Evolutionary conservation across 208 protist genomes (phyloP), one percentile per base, ranked within the genome.

Genomic region (Jaenimonas drosophilae): DNA sequence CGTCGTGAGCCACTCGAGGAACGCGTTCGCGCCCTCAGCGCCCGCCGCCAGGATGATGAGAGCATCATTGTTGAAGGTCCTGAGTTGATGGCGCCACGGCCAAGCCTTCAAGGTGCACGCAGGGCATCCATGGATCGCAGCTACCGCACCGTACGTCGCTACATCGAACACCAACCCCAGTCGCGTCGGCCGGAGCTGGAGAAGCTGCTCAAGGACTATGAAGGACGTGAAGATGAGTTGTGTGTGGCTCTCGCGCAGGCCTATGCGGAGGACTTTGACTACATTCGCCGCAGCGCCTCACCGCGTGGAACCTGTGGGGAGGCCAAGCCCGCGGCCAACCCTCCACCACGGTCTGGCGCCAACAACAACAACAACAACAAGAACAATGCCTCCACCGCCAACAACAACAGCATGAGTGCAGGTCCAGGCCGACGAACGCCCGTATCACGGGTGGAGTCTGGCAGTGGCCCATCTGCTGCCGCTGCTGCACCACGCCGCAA

Each of bases 251-350:
- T 91, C 27, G 59, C 62, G 30, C 64, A 67, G 29, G 62, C 65
- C 20, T 87, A 84, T 56, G 61, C 68, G 25, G 68, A 85, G 11
- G 65, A 78, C 16, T 83, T 72, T 44, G 65, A 76, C n/a, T 40
- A 55, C 31, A 31, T 75, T 20, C 9, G 37, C 9, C 16, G 19
- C 30, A 34, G 9, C 30, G 9, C 30, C 9, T 14, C 30, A 34
- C 7, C 9, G 14, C 7, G 30, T 34, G n/a, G n/a, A n/a, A n/a
- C n/a, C n/a, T n/a, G n/a, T n/a, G n/a, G n/a, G n/a, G n/a, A n/a
- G n/a, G n/a, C n/a, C n/a, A n/a, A n/a, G n/a, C n/a, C n/a, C n/a
- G n/a, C n/a, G n/a, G n/a, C n/a, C n/a, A n/a, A n/a, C n/a, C n/a
- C n/a, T n/a, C n/a, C n/a, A n/a, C n/a, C n/a, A n/a, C n/a, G 30